A percentile compares a stretch with the other conserved stretches of the same genome.
These are phyloP conservation scores for Cryphonectria parasitica DNA, from an alignment of 2,329 filamentous ascomycete genomes.

Conservation along the genomic window DNA sequence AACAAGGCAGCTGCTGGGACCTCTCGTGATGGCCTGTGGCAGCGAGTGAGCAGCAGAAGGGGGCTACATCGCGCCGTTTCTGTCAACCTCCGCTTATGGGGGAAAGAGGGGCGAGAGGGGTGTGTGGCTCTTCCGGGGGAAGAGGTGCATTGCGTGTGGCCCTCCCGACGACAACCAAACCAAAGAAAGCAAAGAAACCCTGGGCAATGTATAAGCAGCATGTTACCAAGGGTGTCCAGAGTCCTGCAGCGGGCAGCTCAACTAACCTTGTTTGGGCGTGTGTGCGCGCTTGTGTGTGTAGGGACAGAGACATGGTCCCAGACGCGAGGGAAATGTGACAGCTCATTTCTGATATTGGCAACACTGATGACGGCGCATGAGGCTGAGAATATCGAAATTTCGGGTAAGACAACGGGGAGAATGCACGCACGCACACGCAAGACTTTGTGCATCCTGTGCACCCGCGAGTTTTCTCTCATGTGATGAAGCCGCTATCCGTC, in stretches of 20 bases:
- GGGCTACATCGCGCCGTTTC: constrained; percentile 18
- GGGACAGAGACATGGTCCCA: background rate
- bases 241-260: background rate
- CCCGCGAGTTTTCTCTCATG: constrained; percentile 11
- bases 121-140: background rate
- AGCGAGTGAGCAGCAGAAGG: constrained; percentile 10
- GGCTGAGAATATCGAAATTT: constrained; percentile 24
- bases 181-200: background rate
- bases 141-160: constrained; percentile 9
- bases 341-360: constrained; percentile 17
- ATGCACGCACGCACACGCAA: background rate
- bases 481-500: constrained; percentile 18
- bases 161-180: background rate
- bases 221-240: background rate
- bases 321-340: constrained; percentile 25
- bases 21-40: constrained; percentile 7
- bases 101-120: background rate
- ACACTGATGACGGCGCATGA: constrained; percentile 20
- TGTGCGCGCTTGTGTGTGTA: background rate
- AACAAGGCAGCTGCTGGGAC: constrained; percentile 11
- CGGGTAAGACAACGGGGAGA: constrained; percentile 20
- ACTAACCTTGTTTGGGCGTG: background rate
- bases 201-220: background rate
- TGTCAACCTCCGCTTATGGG: background rate
- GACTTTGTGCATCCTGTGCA: constrained; percentile 6